phyloP scores from a whole-genome alignment of 2,329 filamentous ascomycete species.

The Diaporthe citrichinensis region DNA sequence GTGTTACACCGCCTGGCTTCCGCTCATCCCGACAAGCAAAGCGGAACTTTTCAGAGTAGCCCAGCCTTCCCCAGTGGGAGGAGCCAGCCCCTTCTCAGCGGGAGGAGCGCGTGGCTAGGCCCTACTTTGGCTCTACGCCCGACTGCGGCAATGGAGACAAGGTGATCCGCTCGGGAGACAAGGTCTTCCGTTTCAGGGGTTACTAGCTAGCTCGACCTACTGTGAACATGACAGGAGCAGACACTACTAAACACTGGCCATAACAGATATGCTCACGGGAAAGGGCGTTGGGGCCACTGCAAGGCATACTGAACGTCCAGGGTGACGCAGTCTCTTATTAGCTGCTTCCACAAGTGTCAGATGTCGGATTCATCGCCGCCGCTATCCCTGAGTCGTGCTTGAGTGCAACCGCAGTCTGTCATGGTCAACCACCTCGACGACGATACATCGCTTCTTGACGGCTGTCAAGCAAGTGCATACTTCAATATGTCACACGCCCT shows the following conservation, averaged over 20 bases:
- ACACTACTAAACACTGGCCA: background rate
- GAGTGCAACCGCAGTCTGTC: constrained; percentile 13
- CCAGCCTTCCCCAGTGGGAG: background rate
- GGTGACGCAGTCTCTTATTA: background rate
- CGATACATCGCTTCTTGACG: constrained; percentile 4
- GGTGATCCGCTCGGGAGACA: constrained; percentile 8
- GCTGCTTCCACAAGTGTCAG: constrained; percentile 9
- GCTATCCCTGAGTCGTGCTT: constrained; percentile 25
- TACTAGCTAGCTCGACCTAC: background rate
- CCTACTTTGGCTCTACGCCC: background rate
- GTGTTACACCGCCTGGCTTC: constrained; percentile 25
- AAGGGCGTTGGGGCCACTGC: background rate
- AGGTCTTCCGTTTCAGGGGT: constrained; percentile 18
- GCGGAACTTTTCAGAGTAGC: background rate
- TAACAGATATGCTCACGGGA: background rate
- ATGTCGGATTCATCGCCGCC: constrained; percentile 29
- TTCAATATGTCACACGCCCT: constrained; percentile 9
- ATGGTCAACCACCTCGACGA: background rate
- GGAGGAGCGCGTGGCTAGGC: constrained; percentile 5
- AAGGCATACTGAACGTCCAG: background rate
- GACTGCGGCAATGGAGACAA: background rate
- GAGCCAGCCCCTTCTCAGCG: constrained; percentile 6
- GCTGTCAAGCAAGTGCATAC: constrained; percentile 13
- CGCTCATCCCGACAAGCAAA: constrained; percentile 19
- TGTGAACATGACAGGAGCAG: background rate